Base-by-base conservation (phyloP, 1,284 basidiomycete species). In the Rhodofomes roseus region DNA sequence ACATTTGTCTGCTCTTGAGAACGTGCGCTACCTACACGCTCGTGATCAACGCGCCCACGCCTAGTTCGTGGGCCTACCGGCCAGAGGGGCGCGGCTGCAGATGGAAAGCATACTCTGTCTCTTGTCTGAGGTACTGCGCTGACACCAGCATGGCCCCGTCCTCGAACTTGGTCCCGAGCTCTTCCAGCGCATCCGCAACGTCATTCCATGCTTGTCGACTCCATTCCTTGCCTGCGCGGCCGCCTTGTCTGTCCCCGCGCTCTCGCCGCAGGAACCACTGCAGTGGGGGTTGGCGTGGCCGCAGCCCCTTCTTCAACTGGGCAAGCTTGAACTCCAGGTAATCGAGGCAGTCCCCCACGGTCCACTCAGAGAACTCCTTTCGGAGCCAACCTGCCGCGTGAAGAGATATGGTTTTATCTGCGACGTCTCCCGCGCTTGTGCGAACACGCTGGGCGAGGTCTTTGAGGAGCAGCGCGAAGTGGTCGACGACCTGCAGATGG, bases 141-240 rank as follows among this genome's bases (percentile, higher is more conserved):
- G 84, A 84, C 64, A 81, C 81, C 27, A 70, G 63, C 31, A 89
- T 76, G 20, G 76, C 76, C 2, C 69, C 73, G 46, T 87, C 85
- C 9, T 72, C 72, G 80, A 85, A 90, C 34, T 70, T 66, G 3
- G 71, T 70, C 4, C 81, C 87, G 31, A 90, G 72, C 34, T 68
- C 68, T 44, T 71, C 72, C 67, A 92, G 64, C 52, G 74, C 77
- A 6, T 68, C 66, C 61, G 88, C 69, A 31, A 74, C 81, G 27
- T 79, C 75, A 60, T 78, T 73, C 89, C 90, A 92, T 64, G 85
- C 86, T 55, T 77, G 74, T 55, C 80, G 75, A 16, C 86, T 77
- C 89, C 89, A 92, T 63, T 91, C 87, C 66, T 84, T 81, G 4
- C 89, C 89, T 27, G 80, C 72, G 41, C 85, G 77, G 31, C 80